Evolutionary conservation across 257 asterid species (phyloP), one percentile per base, ranked within the genome.

Genomic region (Solanum pennellii): DNA sequence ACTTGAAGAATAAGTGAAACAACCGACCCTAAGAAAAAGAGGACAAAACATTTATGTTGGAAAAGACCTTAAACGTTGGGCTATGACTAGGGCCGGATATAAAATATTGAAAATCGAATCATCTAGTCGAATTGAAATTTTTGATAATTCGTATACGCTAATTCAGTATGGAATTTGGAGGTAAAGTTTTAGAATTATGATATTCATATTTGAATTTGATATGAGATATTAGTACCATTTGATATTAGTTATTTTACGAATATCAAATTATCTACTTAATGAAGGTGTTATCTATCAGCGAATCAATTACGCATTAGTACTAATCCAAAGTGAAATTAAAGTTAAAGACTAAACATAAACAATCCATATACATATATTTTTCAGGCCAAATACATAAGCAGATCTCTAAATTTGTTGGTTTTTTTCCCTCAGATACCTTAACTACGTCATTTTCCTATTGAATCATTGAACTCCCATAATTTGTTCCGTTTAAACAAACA

Each of bases 51-150:
- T 37, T 21, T 21, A 74, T 37, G 20, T 37, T 37, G 29, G 18
- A 37, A 1, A 74, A 37, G 31, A 74, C 31, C 1, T 37, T 1
- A 73, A 73, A 56, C 62, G 65, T 56, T 18, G 7, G 10, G 14
- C 21, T 71, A 71, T 16, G n/a, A 71, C 6, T 52, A 49, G 60
- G 60, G 9, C 60, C 1, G 23, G 8, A 49, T 9, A 49, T 49
- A 16, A 49, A 49, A 16, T 49, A 52, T 8, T 2, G 62, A 52
- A 52, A 52, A 52, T 52, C 2, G 62, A 52, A 52, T 52, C 6
- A 52, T 49, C 2, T 2, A 15, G 16, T 0, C 3, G 23, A 16
- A 16, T 6, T 52, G 7, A 16, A 52, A 0, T 0, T 0, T 15
- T 49, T 16, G 23, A 49, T 49, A 49, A 0, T 49, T 16, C 10